phyloP scores from a whole-genome alignment of 2,329 filamentous ascomycete genomes.

The Fusarium anthophilum region DNA sequence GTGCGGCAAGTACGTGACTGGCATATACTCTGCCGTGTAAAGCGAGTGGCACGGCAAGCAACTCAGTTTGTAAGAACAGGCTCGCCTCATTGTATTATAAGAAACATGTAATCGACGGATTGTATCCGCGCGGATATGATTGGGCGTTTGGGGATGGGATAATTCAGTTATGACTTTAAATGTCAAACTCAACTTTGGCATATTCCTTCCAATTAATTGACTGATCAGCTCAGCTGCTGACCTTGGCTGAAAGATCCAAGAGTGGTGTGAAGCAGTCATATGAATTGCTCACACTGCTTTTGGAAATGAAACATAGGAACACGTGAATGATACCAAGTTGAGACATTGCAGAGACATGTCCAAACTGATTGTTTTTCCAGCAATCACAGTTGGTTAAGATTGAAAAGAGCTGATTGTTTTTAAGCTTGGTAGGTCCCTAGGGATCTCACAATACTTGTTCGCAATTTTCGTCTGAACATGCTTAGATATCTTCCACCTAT shows the following conservation, averaged over 20 bases:
- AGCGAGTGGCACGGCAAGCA: background rate
- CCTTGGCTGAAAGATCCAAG: background rate
- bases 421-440: background rate
- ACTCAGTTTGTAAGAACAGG: slow-evolving; percentile 6
- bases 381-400: background rate
- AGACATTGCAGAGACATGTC: background rate
- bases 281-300: slow-evolving; percentile 7
- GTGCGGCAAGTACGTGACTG: slow-evolving; percentile 84
- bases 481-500: background rate
- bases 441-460: background rate
- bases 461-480: slow-evolving; percentile 1
- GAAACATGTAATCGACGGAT: slow-evolving; percentile 30
- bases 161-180: slow-evolving; percentile 14
- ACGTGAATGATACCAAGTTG: background rate
- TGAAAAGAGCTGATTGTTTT: background rate
- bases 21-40: slow-evolving; percentile 77
- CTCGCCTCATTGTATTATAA: slow-evolving; percentile 23
- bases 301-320: background rate
- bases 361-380: background rate
- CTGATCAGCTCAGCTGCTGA: slow-evolving; percentile 1
- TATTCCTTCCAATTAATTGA: slow-evolving; percentile 10
- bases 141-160: slow-evolving; percentile 27
- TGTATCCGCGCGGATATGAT: slow-evolving; percentile 12
- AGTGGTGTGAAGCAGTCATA: background rate
- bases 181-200: slow-evolving; percentile 18